Evolutionary conservation across 495 filamentous ascomycete genomes (phyloP).

Genomic region (Xylaria scruposa): DNA sequence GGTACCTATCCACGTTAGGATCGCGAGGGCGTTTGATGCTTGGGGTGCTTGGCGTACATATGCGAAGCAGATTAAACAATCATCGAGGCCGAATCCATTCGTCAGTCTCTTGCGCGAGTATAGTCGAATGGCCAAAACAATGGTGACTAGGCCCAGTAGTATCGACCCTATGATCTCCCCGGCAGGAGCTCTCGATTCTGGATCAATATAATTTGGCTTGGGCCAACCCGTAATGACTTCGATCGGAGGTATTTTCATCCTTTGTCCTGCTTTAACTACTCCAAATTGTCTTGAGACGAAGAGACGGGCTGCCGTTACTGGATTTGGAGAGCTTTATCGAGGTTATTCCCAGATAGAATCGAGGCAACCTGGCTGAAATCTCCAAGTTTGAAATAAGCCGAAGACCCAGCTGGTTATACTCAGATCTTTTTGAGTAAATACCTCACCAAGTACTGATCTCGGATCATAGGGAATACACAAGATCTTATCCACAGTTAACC

Average conservation of each 20-base stretch:
- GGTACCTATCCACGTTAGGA: conserved; percentile 32
- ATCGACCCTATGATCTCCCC: conserved; percentile 53
- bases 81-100: conserved; percentile 56
- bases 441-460: background rate
- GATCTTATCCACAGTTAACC: background rate
- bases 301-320: background rate
- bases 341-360: background rate
- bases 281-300: background rate
- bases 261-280: conserved; percentile 3
- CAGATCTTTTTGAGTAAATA: background rate
- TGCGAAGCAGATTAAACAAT: conserved; percentile 54
- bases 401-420: background rate
- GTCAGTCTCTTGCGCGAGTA: conserved; percentile 55
- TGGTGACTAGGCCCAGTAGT: conserved; percentile 46
- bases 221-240: conserved; percentile 59
- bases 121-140: conserved; percentile 54
- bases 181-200: conserved; percentile 55
- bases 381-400: background rate
- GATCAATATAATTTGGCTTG: conserved; percentile 60
- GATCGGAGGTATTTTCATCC: conserved; percentile 55
- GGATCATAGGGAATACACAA: background rate
- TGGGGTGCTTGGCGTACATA: conserved; percentile 30
- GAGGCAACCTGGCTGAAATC: background rate
- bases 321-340: background rate
- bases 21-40: background rate